Evolutionary conservation across 257 asterid genomes (phyloP), one percentile per base, ranked within the genome.

Genomic region (Jasminum sambac): DNA sequence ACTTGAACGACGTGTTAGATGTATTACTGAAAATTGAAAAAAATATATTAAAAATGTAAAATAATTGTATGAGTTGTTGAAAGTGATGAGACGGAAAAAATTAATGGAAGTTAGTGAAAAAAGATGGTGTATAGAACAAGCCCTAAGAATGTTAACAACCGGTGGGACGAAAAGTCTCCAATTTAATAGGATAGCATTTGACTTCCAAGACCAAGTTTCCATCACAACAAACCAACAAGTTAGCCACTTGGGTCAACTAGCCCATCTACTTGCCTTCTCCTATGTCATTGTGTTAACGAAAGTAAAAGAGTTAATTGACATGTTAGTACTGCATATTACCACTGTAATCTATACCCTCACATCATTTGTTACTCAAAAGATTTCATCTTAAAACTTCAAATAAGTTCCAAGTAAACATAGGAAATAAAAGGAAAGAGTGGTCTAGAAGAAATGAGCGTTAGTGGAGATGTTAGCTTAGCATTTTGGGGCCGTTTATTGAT

Each of bases 401-500:
- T 71, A 77, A 72, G 72, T 77, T 67, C 63, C 42, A 63, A 30
- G 59, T 44, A 59, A 70, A 71, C 69, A 63, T 34, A 13, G 48
- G 25, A 65, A 40, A 48, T 6, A 55, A 25, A 46, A 41, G 40
- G 21, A 55, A 7, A 61, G 16, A n/a, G 76, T 6, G 42, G 16
- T 17, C 39, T 50, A 24, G 39, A 74, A 68, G 62, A 66, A 68
- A 64, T 58, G 41, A 43, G 68, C 38, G 72, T n/a, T n/a, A n/a
- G n/a, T n/a, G 41, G 7, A 48, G 71, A 67, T 26, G 84, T 83
- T 76, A 80, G 84, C 79, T 78, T 57, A 26, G 69, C 19, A 63
- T 66, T 24, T 64, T 68, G 64, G 46, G 37, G 64, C 77, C 76
- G n/a, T 79, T 80, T 44, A 34, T 42, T 59, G 74, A 72, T 25